A percentile compares a stretch with the other conserved stretches of the same genome.
Evolutionary conservation across 2,329 filamentous ascomycete species (phyloP).

Genomic region (Sporothrix phasma): DNA sequence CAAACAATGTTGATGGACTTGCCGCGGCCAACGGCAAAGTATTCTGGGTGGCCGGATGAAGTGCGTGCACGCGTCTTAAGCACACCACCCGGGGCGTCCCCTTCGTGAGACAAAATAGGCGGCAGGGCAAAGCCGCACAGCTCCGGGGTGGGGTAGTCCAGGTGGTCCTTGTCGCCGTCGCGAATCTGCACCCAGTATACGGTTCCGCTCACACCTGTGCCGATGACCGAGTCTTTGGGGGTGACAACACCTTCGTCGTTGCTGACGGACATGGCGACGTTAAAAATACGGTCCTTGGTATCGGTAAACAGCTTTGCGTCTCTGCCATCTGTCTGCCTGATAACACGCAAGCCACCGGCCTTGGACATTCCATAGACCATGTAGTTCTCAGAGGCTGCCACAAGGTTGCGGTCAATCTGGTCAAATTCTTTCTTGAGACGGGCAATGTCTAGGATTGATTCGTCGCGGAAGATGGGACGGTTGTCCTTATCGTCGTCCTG

Average conservation of each 20-base stretch:
- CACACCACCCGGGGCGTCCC: constrained; percentile 82
- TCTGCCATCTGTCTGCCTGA: constrained; percentile 85
- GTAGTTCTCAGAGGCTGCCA: constrained; percentile 78
- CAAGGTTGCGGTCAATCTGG: constrained; percentile 88
- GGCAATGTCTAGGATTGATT: constrained; percentile 83
- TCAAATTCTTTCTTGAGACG: constrained; percentile 96
- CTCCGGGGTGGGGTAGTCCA: constrained; percentile 70
- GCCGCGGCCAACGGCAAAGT: constrained; percentile 89
- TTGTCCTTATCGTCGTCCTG: constrained; percentile 45
- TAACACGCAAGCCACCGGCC: constrained; percentile 83
- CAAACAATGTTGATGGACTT: constrained; percentile 91
- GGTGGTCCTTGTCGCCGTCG: constrained; percentile 65
- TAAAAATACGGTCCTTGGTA: constrained; percentile 89
- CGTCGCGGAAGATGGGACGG: constrained; percentile 59
- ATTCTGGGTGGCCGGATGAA: constrained; percentile 80
- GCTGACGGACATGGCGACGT: constrained; percentile 71
- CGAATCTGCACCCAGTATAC: constrained; percentile 91
- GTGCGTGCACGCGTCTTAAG: constrained; percentile 91
- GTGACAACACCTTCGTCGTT: constrained; percentile 43
- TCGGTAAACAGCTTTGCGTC: constrained; percentile 88
- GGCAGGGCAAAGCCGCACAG: constrained; percentile 82
- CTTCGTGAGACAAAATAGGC: constrained; percentile 74
- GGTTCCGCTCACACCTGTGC: constrained; percentile 85
- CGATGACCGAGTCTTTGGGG: constrained; percentile 73
- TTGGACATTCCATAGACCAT: constrained; percentile 93